Percentiles rank a stretch among this genome's conserved stretches.
These are phyloP conservation scores for Prosopis cineraria DNA, from an alignment of 306 rosid genomes.

Conservation along the genomic window DNA sequence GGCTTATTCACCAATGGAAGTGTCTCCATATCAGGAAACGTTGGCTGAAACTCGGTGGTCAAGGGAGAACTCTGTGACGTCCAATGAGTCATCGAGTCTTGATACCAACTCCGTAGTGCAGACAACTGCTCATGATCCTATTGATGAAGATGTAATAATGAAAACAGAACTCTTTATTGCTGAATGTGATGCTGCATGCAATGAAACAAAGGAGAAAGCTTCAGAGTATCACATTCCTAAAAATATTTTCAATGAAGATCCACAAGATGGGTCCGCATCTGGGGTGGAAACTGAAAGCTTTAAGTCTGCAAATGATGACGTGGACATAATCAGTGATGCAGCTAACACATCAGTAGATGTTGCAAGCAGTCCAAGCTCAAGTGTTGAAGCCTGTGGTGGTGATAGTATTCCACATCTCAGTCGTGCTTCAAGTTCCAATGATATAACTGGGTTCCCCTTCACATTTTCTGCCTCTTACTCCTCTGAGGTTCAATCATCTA, in stretches of 20 bases:
- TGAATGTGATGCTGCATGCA: slow-evolving; percentile 35
- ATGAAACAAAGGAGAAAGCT: slow-evolving; percentile 40
- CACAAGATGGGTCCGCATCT: slow-evolving; percentile 57
- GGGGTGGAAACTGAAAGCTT: slow-evolving; percentile 87
- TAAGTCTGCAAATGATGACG: slow-evolving; percentile 73
- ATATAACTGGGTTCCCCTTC: slow-evolving; percentile 58
- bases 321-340: slow-evolving; percentile 50
- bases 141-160: slow-evolving; percentile 69
- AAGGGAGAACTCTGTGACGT: slow-evolving; percentile 64
- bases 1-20: slow-evolving; percentile 84
- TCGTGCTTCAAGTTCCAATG: slow-evolving; percentile 54
- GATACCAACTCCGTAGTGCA: slow-evolving; percentile 41
- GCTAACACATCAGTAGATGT: slow-evolving; percentile 47
- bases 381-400: slow-evolving; percentile 42
- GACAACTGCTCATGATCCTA: slow-evolving; percentile 42
- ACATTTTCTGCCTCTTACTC: slow-evolving; percentile 81
- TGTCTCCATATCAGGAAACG: slow-evolving; percentile 85
- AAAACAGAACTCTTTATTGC: slow-evolving; percentile 53
- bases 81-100: slow-evolving; percentile 56
- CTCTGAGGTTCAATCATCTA: slow-evolving; percentile 53
- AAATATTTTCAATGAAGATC: slow-evolving; percentile 45
- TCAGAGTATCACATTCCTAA: slow-evolving; percentile 35
- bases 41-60: slow-evolving; percentile 47
- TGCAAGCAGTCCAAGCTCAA: slow-evolving; percentile 49
- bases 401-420: slow-evolving; percentile 45